Evolutionary conservation across 495 filamentous ascomycete species (phyloP), one percentile per base, ranked within the genome.

Genomic region (Daldinia bambusicola): DNA sequence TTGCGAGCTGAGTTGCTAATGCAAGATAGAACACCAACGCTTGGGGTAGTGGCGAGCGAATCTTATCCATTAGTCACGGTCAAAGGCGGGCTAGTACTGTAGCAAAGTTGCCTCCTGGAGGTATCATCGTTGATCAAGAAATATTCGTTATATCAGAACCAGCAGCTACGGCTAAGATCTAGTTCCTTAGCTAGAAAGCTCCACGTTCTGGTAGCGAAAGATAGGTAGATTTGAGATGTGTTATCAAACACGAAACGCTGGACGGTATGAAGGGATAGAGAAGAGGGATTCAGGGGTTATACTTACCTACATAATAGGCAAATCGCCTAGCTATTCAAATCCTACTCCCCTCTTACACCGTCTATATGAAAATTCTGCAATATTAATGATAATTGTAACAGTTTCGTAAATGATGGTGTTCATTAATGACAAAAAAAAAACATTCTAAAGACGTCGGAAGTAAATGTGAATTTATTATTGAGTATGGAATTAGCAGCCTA

Each of bases 401-500:
- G 26, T 26, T 26, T 3, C 26, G 26, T 26, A 26, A 26, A 26
- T 26, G 26, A 26, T 3, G 1, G 26, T 3, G 26, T 26, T 26
- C 26, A 26, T 26, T 26, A 26, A 26, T 26, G 3, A 26, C 26
- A 1, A 26, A 26, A 26, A 26, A 26, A 5, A 4, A 34, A 34
- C 7, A 10, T 10, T 36, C 7, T 5, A 36, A 36, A 10, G 20
- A 53, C 10, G 6, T 2, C 10, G 14, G 22, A 32, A 4, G 22
- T 16, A 26, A 59, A 41, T 18, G 13, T 32, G 10, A 65, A 48
- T 70, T 65, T 61, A 66, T 57, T 61, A 50, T 51, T 36, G 59
- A 43, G 58, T 71, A 71, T 67, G 43, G 43, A 20, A 63, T 40
- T 32, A 63, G 51, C 31, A 20, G 43, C 43, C 63, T 60, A 38